Percentiles rank a stretch among this genome's conserved stretches.
Conservation (phyloP, 352 stramenopile genomes). For the Globisporangium paroecandrum region DNA sequence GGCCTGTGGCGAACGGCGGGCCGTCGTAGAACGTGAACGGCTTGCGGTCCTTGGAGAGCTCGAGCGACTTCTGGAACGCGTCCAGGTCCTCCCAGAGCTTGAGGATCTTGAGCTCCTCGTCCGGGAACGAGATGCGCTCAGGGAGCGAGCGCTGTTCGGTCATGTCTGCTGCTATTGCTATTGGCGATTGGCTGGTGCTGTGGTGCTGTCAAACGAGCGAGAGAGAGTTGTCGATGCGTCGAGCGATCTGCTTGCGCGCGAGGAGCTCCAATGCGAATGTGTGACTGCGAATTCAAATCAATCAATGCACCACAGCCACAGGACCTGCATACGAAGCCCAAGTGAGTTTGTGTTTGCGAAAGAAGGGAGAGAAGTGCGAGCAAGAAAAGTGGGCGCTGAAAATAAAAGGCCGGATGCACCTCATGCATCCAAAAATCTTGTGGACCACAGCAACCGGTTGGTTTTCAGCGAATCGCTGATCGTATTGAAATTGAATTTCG, state of each 20-base stretch:
- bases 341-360: not conserved
- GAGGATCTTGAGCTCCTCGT: slow-evolving; percentile 77
- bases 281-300: not conserved
- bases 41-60: slow-evolving; percentile 90
- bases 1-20: slow-evolving; percentile 97
- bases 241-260: slow-evolving; percentile 8
- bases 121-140: slow-evolving; percentile 86
- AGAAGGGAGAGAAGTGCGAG: not conserved
- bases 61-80: slow-evolving; percentile 90
- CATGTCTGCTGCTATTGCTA: slow-evolving; percentile 12
- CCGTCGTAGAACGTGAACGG: slow-evolving; percentile 99
- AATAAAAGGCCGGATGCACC: not conserved
- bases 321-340: slow-evolving; percentile 5
- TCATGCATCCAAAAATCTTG: slow-evolving; percentile 9
- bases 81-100: slow-evolving; percentile 82
- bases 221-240: not conserved
- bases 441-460: not conserved
- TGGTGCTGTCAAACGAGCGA: not conserved
- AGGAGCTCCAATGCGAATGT: slow-evolving; percentile 18
- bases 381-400: not conserved
- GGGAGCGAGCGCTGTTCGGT: slow-evolving; percentile 52
- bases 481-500: not conserved
- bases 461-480: not conserved
- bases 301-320: slow-evolving; percentile 15
- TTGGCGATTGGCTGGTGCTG: not conserved